Conservation (phyloP, 768 basidiomycete species). For the Epithele typhae region DNA sequence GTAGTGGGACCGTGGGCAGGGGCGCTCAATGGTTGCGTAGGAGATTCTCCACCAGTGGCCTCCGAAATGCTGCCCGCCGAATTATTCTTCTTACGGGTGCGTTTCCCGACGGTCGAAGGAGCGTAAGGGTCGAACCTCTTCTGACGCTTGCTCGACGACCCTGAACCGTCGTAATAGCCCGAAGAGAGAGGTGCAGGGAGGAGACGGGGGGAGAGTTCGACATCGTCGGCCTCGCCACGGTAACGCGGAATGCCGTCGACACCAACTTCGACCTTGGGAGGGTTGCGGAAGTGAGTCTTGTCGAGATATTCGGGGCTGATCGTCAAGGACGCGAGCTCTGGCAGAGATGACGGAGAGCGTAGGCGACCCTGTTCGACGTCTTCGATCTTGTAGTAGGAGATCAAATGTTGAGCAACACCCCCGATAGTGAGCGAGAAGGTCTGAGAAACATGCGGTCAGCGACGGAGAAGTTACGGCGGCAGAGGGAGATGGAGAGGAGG, state of each 20-base stretch:
- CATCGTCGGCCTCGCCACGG: conserved; percentile 77
- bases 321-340: conserved; percentile 81
- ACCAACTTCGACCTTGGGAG: conserved; percentile 84
- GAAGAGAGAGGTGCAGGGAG: conserved; percentile 22
- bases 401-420: conserved; percentile 85
- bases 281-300: conserved; percentile 87
- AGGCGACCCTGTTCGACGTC: conserved; percentile 89
- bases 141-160: conserved; percentile 21
- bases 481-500: no score
- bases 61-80: conserved; percentile 16
- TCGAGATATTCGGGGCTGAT: conserved; percentile 87
- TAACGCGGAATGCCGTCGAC: conserved; percentile 80
- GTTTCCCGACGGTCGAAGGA: conserved; percentile 15
- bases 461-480: no score
- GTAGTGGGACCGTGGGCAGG: conserved; percentile 11
- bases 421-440: conserved; percentile 87
- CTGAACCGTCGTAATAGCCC: conserved; percentile 18
- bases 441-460: conserved; percentile 36
- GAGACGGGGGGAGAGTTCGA: conserved; percentile 29
- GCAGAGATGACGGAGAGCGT: conserved; percentile 80
- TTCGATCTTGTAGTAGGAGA: conserved; percentile 91
- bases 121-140: conserved; percentile 32
- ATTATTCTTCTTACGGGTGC: conserved; percentile 22
- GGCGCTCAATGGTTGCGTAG: conserved; percentile 4
- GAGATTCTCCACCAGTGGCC: conserved; percentile 13